These are phyloP conservation scores for Crinitomyces ghanaensis DNA, from an alignment of 805 yeast genomes.

Conservation along the genomic window DNA sequence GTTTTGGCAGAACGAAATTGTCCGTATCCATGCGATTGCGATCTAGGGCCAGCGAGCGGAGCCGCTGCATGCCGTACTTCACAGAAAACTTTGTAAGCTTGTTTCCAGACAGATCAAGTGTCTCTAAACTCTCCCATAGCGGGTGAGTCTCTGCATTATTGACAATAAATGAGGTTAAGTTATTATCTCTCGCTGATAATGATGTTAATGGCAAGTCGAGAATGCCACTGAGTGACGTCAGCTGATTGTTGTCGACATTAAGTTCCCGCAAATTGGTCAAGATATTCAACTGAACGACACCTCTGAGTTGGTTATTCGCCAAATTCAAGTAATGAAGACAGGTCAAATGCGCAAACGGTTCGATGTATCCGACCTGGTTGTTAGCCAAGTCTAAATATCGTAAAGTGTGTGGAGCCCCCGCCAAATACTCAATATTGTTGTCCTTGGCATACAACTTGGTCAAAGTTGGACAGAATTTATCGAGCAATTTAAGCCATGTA, in stretches of 20 bases:
- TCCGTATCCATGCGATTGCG: conserved; percentile 21
- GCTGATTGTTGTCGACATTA: conserved; percentile 31
- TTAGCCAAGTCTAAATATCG: conserved; percentile 28
- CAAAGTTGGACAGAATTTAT: too few relatives aligned
- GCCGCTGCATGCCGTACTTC: conserved; percentile 18
- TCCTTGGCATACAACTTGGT: too few relatives aligned
- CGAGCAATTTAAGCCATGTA: too few relatives aligned
- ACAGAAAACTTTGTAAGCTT: conserved; percentile 17
- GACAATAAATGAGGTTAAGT: conserved; percentile 16
- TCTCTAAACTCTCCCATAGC: conserved; percentile 20
- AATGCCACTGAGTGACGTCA: conserved; percentile 29
- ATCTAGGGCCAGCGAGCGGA: conserved; percentile 31
- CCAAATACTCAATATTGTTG: conserved; percentile 1
- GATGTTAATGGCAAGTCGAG: conserved; percentile 25
- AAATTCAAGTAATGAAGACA: conserved; percentile 34
- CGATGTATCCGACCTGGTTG: conserved; percentile 32
- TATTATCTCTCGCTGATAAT: conserved; percentile 19
- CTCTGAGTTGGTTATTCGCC: conserved; percentile 29
- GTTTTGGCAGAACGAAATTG: not conserved
- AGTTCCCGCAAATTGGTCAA: conserved; percentile 34
- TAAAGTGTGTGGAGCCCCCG: not conserved
- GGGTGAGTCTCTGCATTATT: conserved; percentile 6
- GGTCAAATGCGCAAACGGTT: conserved; percentile 32
- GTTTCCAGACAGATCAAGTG: conserved; percentile 19
- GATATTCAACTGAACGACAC: conserved; percentile 26